These are phyloP conservation scores for Gilbertella persicaria DNA, from an alignment of 371 early-diverging fungal genomes.

Conservation along the genomic window DNA sequence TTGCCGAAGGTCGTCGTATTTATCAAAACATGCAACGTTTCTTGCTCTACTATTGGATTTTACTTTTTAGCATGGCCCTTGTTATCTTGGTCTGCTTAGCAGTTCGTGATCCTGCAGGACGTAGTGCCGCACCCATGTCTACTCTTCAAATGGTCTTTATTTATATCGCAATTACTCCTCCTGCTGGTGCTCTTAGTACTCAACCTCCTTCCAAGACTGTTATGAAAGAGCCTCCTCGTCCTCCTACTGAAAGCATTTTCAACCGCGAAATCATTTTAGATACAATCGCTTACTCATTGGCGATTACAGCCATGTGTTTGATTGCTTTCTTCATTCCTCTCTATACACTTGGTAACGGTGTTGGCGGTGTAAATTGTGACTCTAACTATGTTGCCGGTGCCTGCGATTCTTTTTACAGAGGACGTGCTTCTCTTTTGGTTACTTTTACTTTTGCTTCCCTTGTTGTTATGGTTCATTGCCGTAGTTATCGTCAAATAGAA, in stretches of 20 bases:
- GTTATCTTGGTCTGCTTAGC: slow-evolving; percentile 67
- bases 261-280: slow-evolving; percentile 44
- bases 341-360: slow-evolving; percentile 55
- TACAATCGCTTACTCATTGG: slow-evolving; percentile 29
- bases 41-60: slow-evolving; percentile 78
- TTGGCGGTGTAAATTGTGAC: slow-evolving; percentile 68
- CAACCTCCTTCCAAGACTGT: slow-evolving; percentile 79
- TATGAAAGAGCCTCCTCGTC: slow-evolving; percentile 84
- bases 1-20: slow-evolving; percentile 84
- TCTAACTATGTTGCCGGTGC: slow-evolving; percentile 43
- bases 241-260: slow-evolving; percentile 68
- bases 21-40: slow-evolving; percentile 94
- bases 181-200: slow-evolving; percentile 75
- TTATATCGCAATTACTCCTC: slow-evolving; percentile 60
- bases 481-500: slow-evolving; percentile 59
- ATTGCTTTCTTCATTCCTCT: slow-evolving; percentile 60
- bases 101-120: slow-evolving; percentile 74
- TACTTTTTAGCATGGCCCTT: slow-evolving; percentile 49
- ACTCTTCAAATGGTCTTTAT: slow-evolving; percentile 37
- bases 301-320: slow-evolving; percentile 62
- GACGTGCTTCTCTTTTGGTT: slow-evolving; percentile 66
- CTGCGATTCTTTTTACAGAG: slow-evolving; percentile 69
- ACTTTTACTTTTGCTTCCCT: slow-evolving; percentile 59
- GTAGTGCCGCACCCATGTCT: slow-evolving; percentile 63
- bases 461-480: slow-evolving; percentile 68